phyloP scores from a whole-genome alignment of 768 basidiomycete genomes.

The Pulveroboletus sp. region DNA sequence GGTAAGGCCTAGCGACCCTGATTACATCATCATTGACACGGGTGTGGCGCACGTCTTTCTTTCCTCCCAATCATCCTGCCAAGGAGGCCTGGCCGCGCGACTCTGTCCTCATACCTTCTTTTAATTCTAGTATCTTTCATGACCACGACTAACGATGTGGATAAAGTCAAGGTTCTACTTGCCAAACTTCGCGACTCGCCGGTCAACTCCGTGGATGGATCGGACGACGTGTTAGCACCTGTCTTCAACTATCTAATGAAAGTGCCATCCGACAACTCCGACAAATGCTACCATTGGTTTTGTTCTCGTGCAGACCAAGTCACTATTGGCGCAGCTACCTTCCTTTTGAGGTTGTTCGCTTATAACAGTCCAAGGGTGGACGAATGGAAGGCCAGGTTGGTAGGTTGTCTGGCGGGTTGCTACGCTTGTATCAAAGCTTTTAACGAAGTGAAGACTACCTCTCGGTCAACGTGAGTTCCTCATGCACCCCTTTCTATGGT shows the following conservation, averaged over 20 bases:
- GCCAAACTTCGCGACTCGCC: slow-evolving; percentile 54
- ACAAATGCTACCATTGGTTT: slow-evolving; percentile 68
- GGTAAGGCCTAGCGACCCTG: too few species aligned
- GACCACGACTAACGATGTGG: slow-evolving; percentile 22
- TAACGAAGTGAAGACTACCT: slow-evolving; percentile 57
- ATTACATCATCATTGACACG: too few species aligned
- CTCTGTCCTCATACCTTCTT: background rate
- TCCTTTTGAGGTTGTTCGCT: slow-evolving; percentile 78
- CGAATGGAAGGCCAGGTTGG: slow-evolving; percentile 57
- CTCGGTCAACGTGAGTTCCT: slow-evolving; percentile 66
- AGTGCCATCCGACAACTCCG: slow-evolving; percentile 34
- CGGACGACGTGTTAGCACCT: slow-evolving; percentile 44
- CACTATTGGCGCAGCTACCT: slow-evolving; percentile 66
- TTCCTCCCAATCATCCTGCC: background rate
- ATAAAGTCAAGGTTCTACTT: slow-evolving; percentile 48
- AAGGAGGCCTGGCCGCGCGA: background rate
- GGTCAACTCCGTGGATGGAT: slow-evolving; percentile 43
- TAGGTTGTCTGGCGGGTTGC: slow-evolving; percentile 56
- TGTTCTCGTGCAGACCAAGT: slow-evolving; percentile 57
- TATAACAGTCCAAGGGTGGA: slow-evolving; percentile 58
- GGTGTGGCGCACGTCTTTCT: background rate
- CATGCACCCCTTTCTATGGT: background rate
- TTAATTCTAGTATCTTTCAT: slow-evolving; percentile 13
- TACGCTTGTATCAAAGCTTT: slow-evolving; percentile 65
- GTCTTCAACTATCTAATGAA: slow-evolving; percentile 54